These are phyloP conservation scores for Amanita subjunquillea DNA, from an alignment of 768 basidiomycete species.

Conservation along the genomic window DNA sequence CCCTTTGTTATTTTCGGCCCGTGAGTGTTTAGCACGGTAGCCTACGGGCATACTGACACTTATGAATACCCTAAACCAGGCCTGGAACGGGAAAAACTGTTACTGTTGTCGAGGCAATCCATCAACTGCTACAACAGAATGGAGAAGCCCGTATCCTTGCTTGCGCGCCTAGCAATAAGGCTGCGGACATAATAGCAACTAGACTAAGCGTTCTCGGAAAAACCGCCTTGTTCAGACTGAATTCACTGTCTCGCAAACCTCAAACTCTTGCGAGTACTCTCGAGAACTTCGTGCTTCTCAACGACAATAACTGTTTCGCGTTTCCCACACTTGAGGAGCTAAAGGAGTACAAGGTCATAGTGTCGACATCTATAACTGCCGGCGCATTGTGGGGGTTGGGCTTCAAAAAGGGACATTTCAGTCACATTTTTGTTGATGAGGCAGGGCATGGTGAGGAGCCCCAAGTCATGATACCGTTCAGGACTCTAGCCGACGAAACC, in stretches of 20 bases:
- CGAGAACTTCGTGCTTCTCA: constrained; percentile 25
- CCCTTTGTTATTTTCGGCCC: constrained; percentile 59
- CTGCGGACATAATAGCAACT: constrained; percentile 48
- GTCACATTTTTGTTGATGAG: constrained; percentile 54
- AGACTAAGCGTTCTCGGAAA: constrained; percentile 26
- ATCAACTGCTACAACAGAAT: constrained; percentile 40
- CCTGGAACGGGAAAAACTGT: constrained; percentile 64
- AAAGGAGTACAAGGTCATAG: constrained; percentile 37
- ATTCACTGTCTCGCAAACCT: constrained; percentile 34
- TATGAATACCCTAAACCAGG: constrained; percentile 15
- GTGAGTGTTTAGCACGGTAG: constrained; percentile 25
- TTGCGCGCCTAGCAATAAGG: constrained; percentile 61
- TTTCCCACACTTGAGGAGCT: constrained; percentile 32
- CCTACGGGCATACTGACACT: neutral
- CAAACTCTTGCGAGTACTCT: constrained; percentile 27
- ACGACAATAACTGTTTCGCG: constrained; percentile 31
- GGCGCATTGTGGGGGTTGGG: constrained; percentile 38
- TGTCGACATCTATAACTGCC: constrained; percentile 48
- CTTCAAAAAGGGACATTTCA: constrained; percentile 42
- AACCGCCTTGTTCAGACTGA: constrained; percentile 39
- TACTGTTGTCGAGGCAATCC: constrained; percentile 53
- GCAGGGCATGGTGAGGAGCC: constrained; percentile 58
- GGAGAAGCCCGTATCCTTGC: constrained; percentile 40
- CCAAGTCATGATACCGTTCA: constrained; percentile 44
- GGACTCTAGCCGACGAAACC: constrained; percentile 29